Percentiles rank a stretch among this genome's conserved stretches.
These are phyloP conservation scores for Scedosporium minutisporum DNA, from an alignment of 2,329 filamentous ascomycete species.

Conservation along the genomic window DNA sequence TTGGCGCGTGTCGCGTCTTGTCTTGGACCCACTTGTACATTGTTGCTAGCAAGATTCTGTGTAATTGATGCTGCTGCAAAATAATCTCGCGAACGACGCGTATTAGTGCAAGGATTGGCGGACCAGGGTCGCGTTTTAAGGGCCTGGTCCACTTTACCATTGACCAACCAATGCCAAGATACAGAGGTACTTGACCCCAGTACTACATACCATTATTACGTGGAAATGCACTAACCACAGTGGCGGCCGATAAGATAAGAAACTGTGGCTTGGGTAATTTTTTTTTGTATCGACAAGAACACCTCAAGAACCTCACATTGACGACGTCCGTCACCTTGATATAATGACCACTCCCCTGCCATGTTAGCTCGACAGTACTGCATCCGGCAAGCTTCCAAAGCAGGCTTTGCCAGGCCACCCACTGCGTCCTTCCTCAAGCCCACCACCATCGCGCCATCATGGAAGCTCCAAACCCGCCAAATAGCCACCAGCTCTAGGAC, in stretches of 20 bases:
- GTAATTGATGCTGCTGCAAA: neutral
- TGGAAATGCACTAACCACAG: conserved; percentile 4
- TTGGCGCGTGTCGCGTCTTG: neutral
- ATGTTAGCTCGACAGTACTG: conserved; percentile 4
- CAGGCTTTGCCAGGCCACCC: neutral
- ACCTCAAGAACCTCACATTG: neutral
- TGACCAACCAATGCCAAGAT: neutral
- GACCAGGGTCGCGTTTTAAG: neutral
- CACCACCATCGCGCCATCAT: neutral
- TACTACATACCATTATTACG: neutral
- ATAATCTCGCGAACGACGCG: neutral
- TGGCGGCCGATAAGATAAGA: conserved; percentile 10
- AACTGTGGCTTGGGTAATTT: conserved; percentile 7
- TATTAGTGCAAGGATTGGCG: neutral
- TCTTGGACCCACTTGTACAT: neutral
- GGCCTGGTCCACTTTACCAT: neutral
- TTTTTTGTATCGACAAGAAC: neutral
- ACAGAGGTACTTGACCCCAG: neutral
- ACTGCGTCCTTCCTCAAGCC: neutral
- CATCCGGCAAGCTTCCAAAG: neutral
- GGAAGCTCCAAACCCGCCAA: neutral
- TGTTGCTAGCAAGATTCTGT: neutral
- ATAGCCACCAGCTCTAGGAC: neutral
- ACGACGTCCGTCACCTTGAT: neutral
- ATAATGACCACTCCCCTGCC: neutral